Evolutionary conservation across 805 yeast genomes (phyloP), one percentile per base, ranked within the genome.

Genomic region (Citeromyces nyonsensis): DNA sequence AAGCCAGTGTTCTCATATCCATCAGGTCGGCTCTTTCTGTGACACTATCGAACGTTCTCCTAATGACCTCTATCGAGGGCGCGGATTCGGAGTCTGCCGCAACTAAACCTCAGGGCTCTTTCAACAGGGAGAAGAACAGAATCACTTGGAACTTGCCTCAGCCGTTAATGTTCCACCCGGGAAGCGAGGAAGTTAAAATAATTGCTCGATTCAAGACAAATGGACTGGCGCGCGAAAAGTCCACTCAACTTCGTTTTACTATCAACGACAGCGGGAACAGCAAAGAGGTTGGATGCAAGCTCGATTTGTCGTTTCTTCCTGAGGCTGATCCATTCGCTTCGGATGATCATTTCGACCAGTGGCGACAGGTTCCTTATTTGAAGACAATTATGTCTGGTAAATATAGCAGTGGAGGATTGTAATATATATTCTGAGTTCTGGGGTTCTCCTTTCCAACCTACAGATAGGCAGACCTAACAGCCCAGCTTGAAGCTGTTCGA

Each of bases 21-120:
- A 55, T 83, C 39, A 66, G 64, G 47, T n/a, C n/a, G n/a, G n/a
- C n/a, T n/a, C 62, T 80, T 37, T 56, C 70, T 31, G 49, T 70
- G 10, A 51, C 48, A 38, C 62, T 82, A 30, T 59, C 73, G n/a
- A 73, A 78, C 42, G 54, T 79, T 33, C 60, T 67, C 26, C 62
- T 80, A 5, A 63, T 77, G 6, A 82, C 74, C 4, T 65, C 79
- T 3, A 59, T 78, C 33, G 58, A 63, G 11, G 79, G 76, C 25
- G 76, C 80, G 8, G 65, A 70, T 11, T 66, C 78, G 3, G 57
- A 73, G 2, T 63, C 76, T 13, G 96, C 95, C 1, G 73, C 85
- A 38, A 79, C 94, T 3, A 83, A 81, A 49, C 98, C 98, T 4
- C 75, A 80, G 35, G 97, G 96, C 36, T 71, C 93, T 1, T 88